Conservation (phyloP, 2,329 filamentous ascomycete species). For the Fusarium liriodendri region DNA sequence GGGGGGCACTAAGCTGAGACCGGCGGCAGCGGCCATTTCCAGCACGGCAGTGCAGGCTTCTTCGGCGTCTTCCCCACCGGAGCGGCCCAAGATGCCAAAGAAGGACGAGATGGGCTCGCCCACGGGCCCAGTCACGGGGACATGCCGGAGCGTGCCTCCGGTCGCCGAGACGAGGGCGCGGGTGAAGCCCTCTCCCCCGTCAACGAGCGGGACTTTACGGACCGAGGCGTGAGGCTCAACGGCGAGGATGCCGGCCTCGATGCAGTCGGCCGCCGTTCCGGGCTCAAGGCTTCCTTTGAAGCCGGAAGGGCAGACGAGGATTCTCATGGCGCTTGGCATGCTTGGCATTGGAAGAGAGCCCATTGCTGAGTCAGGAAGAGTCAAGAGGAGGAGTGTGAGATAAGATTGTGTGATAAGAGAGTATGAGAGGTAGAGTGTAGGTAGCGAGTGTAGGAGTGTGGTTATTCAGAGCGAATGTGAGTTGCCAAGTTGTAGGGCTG, state of each 20-base stretch:
- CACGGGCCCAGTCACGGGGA: slow-evolving; percentile 58
- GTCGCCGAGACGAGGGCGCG: slow-evolving; percentile 57
- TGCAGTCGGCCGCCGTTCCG: slow-evolving; percentile 60
- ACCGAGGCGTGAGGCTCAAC: slow-evolving; percentile 56
- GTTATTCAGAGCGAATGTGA: slow-evolving; percentile 15
- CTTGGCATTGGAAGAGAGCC: slow-evolving; percentile 9
- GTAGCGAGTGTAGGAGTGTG: not conserved
- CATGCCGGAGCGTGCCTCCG: slow-evolving; percentile 50
- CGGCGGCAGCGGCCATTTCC: slow-evolving; percentile 65
- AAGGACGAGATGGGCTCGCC: slow-evolving; percentile 55
- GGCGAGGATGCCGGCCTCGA: slow-evolving; percentile 59
- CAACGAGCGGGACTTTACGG: slow-evolving; percentile 62
- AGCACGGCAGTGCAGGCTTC: slow-evolving; percentile 56
- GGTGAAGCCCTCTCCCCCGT: slow-evolving; percentile 65
- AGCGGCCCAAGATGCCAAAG: slow-evolving; percentile 56
- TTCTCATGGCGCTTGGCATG: slow-evolving; percentile 35
- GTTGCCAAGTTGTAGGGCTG: not conserved
- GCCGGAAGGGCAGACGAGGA: slow-evolving; percentile 64
- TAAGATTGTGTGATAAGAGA: not conserved
- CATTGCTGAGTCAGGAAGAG: slow-evolving; percentile 7
- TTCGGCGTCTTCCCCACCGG: slow-evolving; percentile 4
- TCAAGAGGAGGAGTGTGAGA: not conserved
- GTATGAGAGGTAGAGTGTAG: not conserved
- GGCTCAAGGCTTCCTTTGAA: slow-evolving; percentile 66
- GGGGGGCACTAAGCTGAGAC: slow-evolving; percentile 60